A percentile compares a stretch with the other conserved stretches of the same genome.
phyloP scores from a whole-genome alignment of 345 rosid species.

The Melaleuca quinquenervia region DNA sequence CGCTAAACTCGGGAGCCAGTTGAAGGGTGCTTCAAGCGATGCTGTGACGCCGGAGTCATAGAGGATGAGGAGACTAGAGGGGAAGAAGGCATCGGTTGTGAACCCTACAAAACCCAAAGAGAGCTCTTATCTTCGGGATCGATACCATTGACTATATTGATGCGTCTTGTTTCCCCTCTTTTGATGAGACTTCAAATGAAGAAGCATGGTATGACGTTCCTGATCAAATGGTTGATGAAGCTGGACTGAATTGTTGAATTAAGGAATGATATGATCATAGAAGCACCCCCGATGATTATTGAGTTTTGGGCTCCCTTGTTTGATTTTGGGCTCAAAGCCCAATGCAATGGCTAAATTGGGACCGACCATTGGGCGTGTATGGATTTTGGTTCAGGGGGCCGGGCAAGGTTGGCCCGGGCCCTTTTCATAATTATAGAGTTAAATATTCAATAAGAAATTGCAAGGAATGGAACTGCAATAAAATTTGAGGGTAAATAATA shows the following conservation, averaged over 20 bases:
- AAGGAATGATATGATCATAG: not conserved
- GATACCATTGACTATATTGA: not conserved
- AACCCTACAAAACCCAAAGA: not conserved
- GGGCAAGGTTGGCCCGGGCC: too few species aligned
- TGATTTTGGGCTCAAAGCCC: too few species aligned
- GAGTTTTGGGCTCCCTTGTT: not conserved
- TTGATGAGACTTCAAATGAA: not conserved
- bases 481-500: not conserved
- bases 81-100: not conserved
- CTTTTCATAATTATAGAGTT: too few species aligned
- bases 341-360: not conserved
- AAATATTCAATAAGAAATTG: not conserved
- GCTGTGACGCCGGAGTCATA: not conserved
- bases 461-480: not conserved
- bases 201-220: not conserved
- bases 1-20: not conserved
- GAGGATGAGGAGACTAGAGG: not conserved
- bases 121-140: not conserved
- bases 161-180: fast-evolving
- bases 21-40: not conserved
- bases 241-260: not conserved
- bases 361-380: not conserved
- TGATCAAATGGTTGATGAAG: not conserved
- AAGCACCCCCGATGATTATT: not conserved
- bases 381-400: too few species aligned